These are phyloP conservation scores for Globisporangium viniferum DNA, from an alignment of 352 stramenopile genomes.

Conservation along the genomic window DNA sequence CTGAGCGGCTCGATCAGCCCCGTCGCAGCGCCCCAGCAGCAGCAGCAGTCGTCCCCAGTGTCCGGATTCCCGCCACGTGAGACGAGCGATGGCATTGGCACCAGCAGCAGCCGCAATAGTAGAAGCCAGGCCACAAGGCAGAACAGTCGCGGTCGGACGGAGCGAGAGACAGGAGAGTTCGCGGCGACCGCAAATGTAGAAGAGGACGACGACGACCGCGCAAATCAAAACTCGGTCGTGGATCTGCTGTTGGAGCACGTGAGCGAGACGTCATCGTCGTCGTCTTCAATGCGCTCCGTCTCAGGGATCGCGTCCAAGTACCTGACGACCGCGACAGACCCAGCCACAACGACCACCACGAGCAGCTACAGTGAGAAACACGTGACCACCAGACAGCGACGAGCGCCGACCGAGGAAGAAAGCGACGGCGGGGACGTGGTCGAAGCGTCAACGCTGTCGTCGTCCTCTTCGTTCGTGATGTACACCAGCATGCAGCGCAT, in stretches of 20 bases:
- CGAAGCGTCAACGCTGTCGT: slow-evolving; percentile 15
- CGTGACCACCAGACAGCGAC: slow-evolving; percentile 2
- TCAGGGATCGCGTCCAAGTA: slow-evolving; percentile 3
- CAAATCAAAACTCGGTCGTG: slow-evolving; percentile 15
- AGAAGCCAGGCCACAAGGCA: slow-evolving; percentile 1
- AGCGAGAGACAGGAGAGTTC: background rate
- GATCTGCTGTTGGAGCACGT: slow-evolving; percentile 32
- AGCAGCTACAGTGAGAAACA: background rate
- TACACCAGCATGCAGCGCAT: slow-evolving; percentile 23
- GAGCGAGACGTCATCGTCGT: slow-evolving; percentile 26
- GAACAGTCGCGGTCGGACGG: background rate
- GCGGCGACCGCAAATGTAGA: background rate
- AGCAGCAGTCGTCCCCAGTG: background rate
- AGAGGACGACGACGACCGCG: slow-evolving; percentile 1
- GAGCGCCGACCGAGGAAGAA: slow-evolving; percentile 10
- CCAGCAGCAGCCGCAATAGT: background rate
- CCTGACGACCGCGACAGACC: background rate
- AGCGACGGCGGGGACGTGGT: slow-evolving; percentile 19
- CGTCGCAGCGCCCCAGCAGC: background rate
- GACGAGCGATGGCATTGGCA: background rate
- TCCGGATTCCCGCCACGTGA: background rate
- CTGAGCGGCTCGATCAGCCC: slow-evolving; percentile 16
- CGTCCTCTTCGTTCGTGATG: background rate
- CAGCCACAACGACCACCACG: background rate
- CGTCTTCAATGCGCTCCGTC: slow-evolving; percentile 15